Conservation (phyloP, 495 filamentous ascomycete genomes). For the Talaromyces adpressus region DNA sequence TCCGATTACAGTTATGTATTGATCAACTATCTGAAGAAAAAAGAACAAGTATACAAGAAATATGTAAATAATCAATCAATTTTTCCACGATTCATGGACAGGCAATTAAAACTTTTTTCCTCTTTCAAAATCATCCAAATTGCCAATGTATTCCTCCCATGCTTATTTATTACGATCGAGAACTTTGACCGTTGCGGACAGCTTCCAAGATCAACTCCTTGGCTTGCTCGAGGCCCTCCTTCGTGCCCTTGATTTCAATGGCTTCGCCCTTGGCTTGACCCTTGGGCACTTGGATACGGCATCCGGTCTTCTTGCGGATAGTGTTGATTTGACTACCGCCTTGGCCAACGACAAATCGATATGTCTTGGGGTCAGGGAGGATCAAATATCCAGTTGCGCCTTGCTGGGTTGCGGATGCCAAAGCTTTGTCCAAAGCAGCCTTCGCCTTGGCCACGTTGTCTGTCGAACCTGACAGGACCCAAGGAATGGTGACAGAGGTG, state of each 20-base stretch:
- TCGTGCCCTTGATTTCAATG: conserved; percentile 77
- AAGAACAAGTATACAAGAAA: conserved; percentile 5
- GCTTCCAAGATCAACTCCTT: conserved; percentile 81
- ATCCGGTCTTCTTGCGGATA: conserved; percentile 87
- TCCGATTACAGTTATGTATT: not conserved
- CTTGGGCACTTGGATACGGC: conserved; percentile 84
- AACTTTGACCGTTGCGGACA: conserved; percentile 41
- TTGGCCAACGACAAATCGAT: conserved; percentile 84
- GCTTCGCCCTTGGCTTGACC: conserved; percentile 71
- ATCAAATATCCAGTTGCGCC: conserved; percentile 76
- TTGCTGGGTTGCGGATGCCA: conserved; percentile 65
- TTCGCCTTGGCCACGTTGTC: conserved; percentile 75
- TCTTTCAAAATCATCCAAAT: not conserved
- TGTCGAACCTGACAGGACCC: conserved; percentile 73
- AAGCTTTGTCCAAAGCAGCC: conserved; percentile 58
- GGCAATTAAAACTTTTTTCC: not conserved
- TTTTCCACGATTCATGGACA: not conserved
- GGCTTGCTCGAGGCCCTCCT: conserved; percentile 78
- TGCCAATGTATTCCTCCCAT: not conserved
- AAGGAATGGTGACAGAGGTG: conserved; percentile 68
- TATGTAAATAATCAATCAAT: conserved; percentile 6
- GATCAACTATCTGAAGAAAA: not conserved
- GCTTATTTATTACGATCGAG: not conserved
- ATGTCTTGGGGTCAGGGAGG: conserved; percentile 80
- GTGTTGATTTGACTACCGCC: conserved; percentile 85